Conservation (phyloP, 208 protist genomes). For the Naegleria lovaniensis region DNA sequence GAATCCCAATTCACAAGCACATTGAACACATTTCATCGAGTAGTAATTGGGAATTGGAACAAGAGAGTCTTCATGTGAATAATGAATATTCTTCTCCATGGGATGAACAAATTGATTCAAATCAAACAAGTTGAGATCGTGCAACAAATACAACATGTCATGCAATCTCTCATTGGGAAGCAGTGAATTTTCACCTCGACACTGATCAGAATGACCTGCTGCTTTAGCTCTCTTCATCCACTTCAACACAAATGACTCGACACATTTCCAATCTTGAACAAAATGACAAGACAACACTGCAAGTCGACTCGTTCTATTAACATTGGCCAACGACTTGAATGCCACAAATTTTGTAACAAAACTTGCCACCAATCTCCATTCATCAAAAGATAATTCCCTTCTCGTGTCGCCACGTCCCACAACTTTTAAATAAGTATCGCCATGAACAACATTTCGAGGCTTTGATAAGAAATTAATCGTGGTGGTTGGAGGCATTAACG, state of each 20-base stretch:
- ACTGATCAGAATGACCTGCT: too few relatives aligned
- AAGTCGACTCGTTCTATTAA: background rate
- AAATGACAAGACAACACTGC: background rate
- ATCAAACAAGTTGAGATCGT: background rate
- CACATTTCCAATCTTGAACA: background rate
- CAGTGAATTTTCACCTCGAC: too few relatives aligned
- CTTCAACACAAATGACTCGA: background rate
- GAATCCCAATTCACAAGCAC: background rate
- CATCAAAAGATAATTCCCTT: background rate
- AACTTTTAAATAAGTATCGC: too few relatives aligned
- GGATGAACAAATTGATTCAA: background rate
- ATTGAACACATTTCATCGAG: background rate
- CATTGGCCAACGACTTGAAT: background rate
- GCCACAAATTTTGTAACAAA: background rate
- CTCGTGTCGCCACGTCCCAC: too few relatives aligned
- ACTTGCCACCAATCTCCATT: background rate
- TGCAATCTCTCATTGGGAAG: background rate
- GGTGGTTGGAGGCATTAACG: too few relatives aligned
- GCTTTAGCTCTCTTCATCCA: background rate
- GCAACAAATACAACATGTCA: background rate
- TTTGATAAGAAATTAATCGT: too few relatives aligned
- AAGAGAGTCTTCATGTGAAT: background rate
- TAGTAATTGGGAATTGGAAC: background rate
- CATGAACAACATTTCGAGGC: too few relatives aligned
- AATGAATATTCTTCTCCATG: background rate